Base-by-base conservation (phyloP, 495 filamentous ascomycete species). In the Geopyxis carbonaria region DNA sequence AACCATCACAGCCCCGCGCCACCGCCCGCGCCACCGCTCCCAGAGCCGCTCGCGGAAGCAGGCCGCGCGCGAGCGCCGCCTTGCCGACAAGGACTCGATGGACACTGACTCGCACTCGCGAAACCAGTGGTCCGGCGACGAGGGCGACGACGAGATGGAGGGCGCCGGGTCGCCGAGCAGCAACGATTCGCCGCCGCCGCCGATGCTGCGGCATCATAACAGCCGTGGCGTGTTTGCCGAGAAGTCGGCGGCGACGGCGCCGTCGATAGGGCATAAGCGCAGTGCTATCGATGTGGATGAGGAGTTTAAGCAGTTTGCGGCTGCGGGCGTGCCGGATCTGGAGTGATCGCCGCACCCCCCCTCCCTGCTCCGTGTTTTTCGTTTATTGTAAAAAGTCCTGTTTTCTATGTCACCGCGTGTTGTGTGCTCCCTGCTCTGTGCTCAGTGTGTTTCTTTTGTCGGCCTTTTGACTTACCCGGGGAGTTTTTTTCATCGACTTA, bases 131-230 rank as follows among this genome's bases (percentile, higher is more conserved):
- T 30, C 27, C 3, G 36, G 36, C 2, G 36, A 39, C n/a, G 36
- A 39, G 24, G 36, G 36, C 2, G 36, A 39, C 21, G 36, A 39
- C 21, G 36, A 39, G 22, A 39, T 39, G 36, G 36, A 39, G 9
- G n/a, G n/a, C n/a, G 33, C 9, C 15, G 19, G 19, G 5, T 22
- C 18, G 9, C 33, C 33, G 4, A n/a, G n/a, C n/a, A n/a, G n/a
- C n/a, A n/a, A n/a, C n/a, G n/a, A n/a, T n/a, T n/a, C n/a, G n/a
- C 14, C 31, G 31, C 31, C 31, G 14, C 31, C 31, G 14, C 31
- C 31, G 19, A 6, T 16, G 6, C 7, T 5, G 14, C 31, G 19
- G 31, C 6, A 33, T 5, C 6, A 36, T 20, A 8, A 22, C 16
- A 18, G 34, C 9, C 34, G 20, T 8, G 20, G 34, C 11, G 13